Evolutionary conservation across 441 rosid species (phyloP).

Genomic region (Gossypium laxum): DNA sequence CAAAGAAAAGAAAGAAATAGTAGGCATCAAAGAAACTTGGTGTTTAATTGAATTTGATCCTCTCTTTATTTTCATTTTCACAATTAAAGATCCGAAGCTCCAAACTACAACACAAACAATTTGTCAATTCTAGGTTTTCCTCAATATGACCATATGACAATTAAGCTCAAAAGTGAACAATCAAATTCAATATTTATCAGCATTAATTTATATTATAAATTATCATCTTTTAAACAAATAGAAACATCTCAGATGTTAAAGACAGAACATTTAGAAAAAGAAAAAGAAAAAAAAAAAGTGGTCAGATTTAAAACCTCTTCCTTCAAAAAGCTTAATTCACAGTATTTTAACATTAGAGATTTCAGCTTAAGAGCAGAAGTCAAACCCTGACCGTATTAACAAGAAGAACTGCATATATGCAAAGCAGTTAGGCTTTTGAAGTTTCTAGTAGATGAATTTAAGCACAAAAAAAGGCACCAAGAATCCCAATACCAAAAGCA

Average conservation of each 20-base stretch:
- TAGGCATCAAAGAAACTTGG: background rate
- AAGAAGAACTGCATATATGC: background rate
- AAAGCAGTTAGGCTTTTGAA: background rate
- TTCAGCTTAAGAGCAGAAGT: background rate
- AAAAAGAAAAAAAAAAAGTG: background rate
- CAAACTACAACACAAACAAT: background rate
- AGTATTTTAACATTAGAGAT: background rate
- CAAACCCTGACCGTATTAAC: background rate
- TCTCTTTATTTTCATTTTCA: background rate
- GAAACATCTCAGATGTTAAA: background rate
- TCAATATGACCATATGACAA: slow-evolving; percentile 3
- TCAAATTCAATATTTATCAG: background rate
- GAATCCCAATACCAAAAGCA: background rate
- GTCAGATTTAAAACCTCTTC: background rate
- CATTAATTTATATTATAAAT: background rate
- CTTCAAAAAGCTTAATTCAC: background rate
- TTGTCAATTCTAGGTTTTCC: background rate
- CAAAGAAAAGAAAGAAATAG: slow-evolving; percentile 4
- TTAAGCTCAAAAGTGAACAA: background rate
- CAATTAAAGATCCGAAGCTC: background rate
- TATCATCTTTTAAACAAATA: background rate
- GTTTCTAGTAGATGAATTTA: background rate
- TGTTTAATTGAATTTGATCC: background rate
- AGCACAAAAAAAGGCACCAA: background rate
- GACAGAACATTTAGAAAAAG: background rate